phyloP scores from a whole-genome alignment of 495 filamentous ascomycete genomes.

The Staphylotrichum tortipilum region DNA sequence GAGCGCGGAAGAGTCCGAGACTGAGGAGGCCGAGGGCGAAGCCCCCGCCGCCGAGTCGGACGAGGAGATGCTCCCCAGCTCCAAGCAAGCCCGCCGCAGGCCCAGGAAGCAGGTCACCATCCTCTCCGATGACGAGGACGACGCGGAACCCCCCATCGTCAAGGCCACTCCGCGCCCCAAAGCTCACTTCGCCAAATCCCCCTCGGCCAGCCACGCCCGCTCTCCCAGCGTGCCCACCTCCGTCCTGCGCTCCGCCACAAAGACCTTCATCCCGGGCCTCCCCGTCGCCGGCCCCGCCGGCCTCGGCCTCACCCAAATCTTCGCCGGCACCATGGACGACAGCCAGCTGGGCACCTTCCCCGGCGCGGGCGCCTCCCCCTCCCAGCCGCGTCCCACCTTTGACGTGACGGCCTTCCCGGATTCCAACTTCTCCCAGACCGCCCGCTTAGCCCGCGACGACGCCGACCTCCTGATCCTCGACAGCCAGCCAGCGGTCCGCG shows the following conservation, averaged over 20 bases:
- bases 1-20: constrained; percentile 30
- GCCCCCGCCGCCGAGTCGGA: constrained; percentile 33
- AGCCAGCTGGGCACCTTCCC: constrained; percentile 38
- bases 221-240: constrained; percentile 45
- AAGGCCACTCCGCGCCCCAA: constrained; percentile 39
- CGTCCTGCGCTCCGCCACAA: constrained; percentile 47
- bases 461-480: constrained; percentile 55
- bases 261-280: constrained; percentile 53
- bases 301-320: constrained; percentile 80
- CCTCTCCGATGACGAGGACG: constrained; percentile 57
- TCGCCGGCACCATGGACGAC: constrained; percentile 82
- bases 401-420: constrained; percentile 33
- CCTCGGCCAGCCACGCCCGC: constrained; percentile 22
- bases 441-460: constrained; percentile 38
- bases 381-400: constrained; percentile 34
- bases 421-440: constrained; percentile 41
- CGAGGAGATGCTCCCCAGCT: constrained; percentile 29
- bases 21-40: constrained; percentile 33
- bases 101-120: constrained; percentile 38
- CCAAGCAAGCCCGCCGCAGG: constrained; percentile 28
- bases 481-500: constrained; percentile 46
- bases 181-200: constrained; percentile 26
- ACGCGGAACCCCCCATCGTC: constrained; percentile 52
- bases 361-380: constrained; percentile 23
- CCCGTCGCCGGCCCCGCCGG: constrained; percentile 47